These are phyloP conservation scores for Exophiala viscosa DNA, from an alignment of 2,329 filamentous ascomycete genomes.

Conservation along the genomic window DNA sequence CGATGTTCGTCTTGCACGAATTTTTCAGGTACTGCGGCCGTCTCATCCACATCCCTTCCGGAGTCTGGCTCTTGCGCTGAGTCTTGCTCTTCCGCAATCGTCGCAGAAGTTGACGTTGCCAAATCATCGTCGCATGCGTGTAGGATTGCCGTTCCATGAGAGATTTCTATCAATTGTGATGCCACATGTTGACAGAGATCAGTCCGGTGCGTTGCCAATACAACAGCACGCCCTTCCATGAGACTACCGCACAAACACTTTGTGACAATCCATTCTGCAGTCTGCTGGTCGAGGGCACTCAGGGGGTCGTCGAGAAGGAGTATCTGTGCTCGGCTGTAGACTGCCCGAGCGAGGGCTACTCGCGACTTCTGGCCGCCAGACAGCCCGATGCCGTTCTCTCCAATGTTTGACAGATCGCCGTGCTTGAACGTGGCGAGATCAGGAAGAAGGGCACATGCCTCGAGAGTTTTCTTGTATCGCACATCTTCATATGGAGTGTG, in stretches of 20 bases:
- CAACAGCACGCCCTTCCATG: constrained; percentile 50
- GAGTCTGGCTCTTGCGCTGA: constrained; percentile 28
- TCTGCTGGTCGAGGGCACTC: constrained; percentile 61
- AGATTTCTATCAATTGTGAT: constrained; percentile 68
- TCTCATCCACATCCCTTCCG: constrained; percentile 31
- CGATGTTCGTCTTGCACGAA: constrained; percentile 77
- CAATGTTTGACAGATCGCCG: constrained; percentile 60
- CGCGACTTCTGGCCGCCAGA: constrained; percentile 61
- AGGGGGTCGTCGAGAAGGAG: constrained; percentile 59
- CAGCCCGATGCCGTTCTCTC: constrained; percentile 59
- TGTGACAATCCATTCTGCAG: constrained; percentile 58
- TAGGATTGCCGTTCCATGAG: constrained; percentile 53
- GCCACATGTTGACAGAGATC: constrained; percentile 72
- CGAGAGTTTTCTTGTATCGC: constrained; percentile 65
- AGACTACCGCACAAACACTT: constrained; percentile 56
- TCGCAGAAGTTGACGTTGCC: constrained; percentile 35
- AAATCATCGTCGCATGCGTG: constrained; percentile 46
- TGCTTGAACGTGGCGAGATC: constrained; percentile 62
- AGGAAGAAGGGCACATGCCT: constrained; percentile 59
- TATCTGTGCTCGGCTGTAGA: constrained; percentile 55
- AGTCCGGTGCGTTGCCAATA: constrained; percentile 63
- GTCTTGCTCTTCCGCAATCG: constrained; percentile 31
- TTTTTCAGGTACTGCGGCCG: constrained; percentile 61
- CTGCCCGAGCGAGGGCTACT: constrained; percentile 58
- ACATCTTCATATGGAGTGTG: constrained; percentile 64